Percentiles rank a stretch among this genome's conserved stretches.
Conservation (phyloP, 192 early-diverging fungal species). For the Irineochytrium annulatum region DNA sequence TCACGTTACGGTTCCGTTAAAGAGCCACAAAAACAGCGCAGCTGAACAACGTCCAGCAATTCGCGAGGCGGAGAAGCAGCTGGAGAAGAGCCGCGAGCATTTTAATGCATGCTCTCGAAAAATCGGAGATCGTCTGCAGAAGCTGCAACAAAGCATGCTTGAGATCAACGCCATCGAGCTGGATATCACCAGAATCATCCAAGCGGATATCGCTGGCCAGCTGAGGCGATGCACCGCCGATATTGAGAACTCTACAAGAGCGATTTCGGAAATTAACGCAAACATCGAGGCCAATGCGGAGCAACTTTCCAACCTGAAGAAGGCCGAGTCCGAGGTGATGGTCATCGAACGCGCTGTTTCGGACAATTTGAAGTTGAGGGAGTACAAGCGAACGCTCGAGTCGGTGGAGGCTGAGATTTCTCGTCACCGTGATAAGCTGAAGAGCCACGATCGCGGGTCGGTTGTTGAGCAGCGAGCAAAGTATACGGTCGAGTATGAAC, state of each 20-base stretch:
- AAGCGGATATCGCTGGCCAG: slow-evolving; percentile 10
- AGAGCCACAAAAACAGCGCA: too few species aligned
- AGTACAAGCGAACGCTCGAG: slow-evolving; percentile 37
- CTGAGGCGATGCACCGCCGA: slow-evolving; percentile 17
- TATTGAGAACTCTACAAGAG: slow-evolving; percentile 11
- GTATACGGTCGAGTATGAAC: slow-evolving; percentile 36
- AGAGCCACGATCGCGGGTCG: slow-evolving; percentile 20
- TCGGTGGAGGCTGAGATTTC: slow-evolving; percentile 32
- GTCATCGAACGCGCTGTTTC: slow-evolving; percentile 29
- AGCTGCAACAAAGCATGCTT: too few species aligned
- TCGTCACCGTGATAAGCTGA: too few species aligned
- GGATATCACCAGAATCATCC: too few species aligned
- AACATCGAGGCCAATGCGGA: slow-evolving; percentile 26
- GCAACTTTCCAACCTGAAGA: slow-evolving; percentile 34
- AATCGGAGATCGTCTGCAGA: too few species aligned
- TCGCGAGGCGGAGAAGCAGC: slow-evolving; percentile 23
- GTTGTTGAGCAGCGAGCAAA: slow-evolving; percentile 24
- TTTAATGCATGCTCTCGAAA: too few species aligned
- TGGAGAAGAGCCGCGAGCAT: slow-evolving; percentile 12
- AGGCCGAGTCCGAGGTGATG: slow-evolving; percentile 23
- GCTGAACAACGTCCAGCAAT: slow-evolving; percentile 16
- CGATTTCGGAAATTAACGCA: slow-evolving; percentile 34
- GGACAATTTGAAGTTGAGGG: slow-evolving; percentile 47
- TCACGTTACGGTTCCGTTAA: too few species aligned
- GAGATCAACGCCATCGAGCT: too few species aligned